Percentiles rank a stretch among this genome's conserved stretches.
phyloP scores from a whole-genome alignment of 257 asterid genomes.

The Fraxinus quadrangulata region DNA sequence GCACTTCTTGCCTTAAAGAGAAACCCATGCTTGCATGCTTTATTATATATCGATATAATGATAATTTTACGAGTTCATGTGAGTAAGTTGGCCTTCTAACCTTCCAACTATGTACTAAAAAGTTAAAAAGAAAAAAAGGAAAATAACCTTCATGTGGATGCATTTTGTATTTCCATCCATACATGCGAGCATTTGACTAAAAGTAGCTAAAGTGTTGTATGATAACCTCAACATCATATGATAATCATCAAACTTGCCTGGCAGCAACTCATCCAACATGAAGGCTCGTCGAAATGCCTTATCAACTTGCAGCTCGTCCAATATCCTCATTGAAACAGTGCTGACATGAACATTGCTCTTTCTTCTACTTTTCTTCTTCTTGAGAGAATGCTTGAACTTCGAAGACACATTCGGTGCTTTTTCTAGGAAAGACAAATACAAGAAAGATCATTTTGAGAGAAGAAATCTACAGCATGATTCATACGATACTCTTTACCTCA shows the following conservation, averaged over 20 bases:
- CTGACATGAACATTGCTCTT: constrained; percentile 80
- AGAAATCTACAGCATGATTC: background rate
- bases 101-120: background rate
- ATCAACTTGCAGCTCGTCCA: constrained; percentile 80
- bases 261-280: constrained; percentile 80
- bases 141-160: background rate
- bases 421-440: constrained; percentile 50
- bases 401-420: constrained; percentile 91
- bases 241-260: constrained; percentile 86
- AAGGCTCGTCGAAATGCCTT: constrained; percentile 87
- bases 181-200: constrained; percentile 13
- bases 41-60: no score
- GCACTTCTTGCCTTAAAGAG: background rate
- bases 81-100: background rate
- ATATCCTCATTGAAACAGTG: constrained; percentile 92
- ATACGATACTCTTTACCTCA: background rate
- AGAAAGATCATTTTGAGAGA: background rate
- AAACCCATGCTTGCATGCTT: background rate
- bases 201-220: constrained; percentile 19
- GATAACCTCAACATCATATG: constrained; percentile 90
- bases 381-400: constrained; percentile 91
- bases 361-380: constrained; percentile 95
- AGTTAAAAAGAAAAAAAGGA: background rate
- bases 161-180: constrained; percentile 11
- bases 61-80: background rate